Evolutionary conservation across 2,329 filamentous ascomycete genomes (phyloP), one percentile per base, ranked within the genome.

Genomic region (Harringtonia aguacate): DNA sequence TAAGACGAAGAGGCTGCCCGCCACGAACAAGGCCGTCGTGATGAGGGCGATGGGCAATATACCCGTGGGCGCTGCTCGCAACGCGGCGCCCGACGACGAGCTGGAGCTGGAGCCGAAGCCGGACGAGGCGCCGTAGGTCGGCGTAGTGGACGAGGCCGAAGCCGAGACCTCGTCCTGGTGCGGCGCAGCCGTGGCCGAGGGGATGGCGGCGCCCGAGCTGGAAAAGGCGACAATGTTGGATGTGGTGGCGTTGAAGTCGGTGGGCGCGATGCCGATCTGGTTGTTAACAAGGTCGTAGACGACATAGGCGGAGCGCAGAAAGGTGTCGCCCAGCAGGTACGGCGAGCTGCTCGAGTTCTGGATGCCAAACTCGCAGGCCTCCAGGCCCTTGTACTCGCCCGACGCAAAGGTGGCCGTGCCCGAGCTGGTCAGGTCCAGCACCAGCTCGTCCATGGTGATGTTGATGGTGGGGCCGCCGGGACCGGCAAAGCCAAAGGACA

Each of bases 211-310:
- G 21, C 69, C 65, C 10, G 63, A 58, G 56, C 66, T 74, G 17
- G 65, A 49, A 50, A 77, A 77, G 2, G 70, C 55, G 2, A 74
- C 63, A 27, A 77, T 59, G 45, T 74, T 69, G 34, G 64, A 66
- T 8, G 58, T 51, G 2, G 70, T 73, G 2, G 70, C 62, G 55
- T 75, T 76, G 57, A 77, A 77, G 47, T 74, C 63, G 12, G 75
- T 76, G 15, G 65, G 61, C 4, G 74, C 75, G 18, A 79, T 58
- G 17, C 56, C 73, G 44, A 79, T 63, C 52, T 77, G 61, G 54
- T 77, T 72, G 57, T 78, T 78, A 41, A 69, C 64, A 18, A 78
- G 59, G 49, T 79, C 75, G 49, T 77, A 79, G 8, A 78, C 73
- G 7, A 78, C 70, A 48, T 78, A 79, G 1, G 74, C 75, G 1